Percentiles rank a stretch among this genome's conserved stretches.
phyloP scores from a whole-genome alignment of 305 asterid species.

The Striga hermonthica region DNA sequence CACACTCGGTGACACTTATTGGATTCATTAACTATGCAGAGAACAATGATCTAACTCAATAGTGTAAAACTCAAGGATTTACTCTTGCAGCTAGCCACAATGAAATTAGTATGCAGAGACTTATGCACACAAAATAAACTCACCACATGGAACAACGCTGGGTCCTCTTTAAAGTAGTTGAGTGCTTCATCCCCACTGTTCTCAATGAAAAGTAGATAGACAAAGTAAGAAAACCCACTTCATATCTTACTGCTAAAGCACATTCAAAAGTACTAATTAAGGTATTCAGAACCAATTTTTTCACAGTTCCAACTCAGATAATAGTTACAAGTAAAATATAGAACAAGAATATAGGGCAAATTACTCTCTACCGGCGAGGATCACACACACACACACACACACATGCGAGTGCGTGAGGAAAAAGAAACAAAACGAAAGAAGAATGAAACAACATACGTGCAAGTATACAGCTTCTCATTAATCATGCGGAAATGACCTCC shows the following conservation, averaged over 20 bases:
- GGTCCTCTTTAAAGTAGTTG: constrained; percentile 49
- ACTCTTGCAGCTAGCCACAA: not conserved
- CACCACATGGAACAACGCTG: constrained; percentile 58
- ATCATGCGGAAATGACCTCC: constrained; percentile 93
- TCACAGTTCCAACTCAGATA: not conserved
- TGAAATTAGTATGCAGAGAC: not conserved
- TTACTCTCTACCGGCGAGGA: too few species aligned
- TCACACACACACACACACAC: too few species aligned
- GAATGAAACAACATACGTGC: constrained; percentile 46
- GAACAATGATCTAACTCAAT: constrained; percentile 15
- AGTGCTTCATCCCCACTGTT: constrained; percentile 58
- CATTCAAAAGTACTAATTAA: not conserved
- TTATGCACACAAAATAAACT: constrained; percentile 13
- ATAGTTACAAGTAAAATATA: not conserved
- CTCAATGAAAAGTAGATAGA: not conserved
- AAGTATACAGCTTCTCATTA: constrained; percentile 88
- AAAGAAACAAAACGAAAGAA: not conserved
- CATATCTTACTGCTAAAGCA: not conserved
- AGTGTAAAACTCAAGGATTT: not conserved
- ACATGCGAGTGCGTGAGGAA: too few species aligned
- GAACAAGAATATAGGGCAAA: not conserved
- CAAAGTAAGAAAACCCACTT: not conserved
- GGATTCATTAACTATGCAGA: constrained; percentile 7
- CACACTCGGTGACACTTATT: not conserved
- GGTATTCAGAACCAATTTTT: not conserved